phyloP scores from a whole-genome alignment of 257 asterid genomes.

The Leptodermis oblonga region DNA sequence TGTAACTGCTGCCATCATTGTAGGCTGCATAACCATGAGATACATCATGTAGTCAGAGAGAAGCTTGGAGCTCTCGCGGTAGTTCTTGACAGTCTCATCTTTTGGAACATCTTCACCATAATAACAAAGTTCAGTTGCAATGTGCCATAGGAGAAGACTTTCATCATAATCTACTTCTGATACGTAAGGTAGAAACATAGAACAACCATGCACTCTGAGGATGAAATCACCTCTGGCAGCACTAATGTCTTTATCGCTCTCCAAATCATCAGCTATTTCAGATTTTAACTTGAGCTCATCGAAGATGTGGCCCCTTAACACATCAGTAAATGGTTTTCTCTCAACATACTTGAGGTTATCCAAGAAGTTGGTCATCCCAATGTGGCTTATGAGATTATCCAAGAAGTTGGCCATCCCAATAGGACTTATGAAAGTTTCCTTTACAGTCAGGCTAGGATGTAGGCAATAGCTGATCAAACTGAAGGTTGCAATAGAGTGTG shows the following conservation, averaged over 20 bases:
- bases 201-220: constrained; percentile 22
- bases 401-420: constrained; percentile 26
- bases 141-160: constrained; percentile 50
- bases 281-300: constrained; percentile 31
- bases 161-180: constrained; percentile 40
- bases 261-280: constrained; percentile 27
- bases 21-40: constrained; percentile 52
- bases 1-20: constrained; percentile 47
- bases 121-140: constrained; percentile 57
- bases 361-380: constrained; percentile 26
- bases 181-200: constrained; percentile 22
- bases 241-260: constrained; percentile 37
- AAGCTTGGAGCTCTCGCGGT: constrained; percentile 30
- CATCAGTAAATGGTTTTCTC: constrained; percentile 4
- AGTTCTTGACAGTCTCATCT: neutral
- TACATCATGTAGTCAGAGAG: constrained; percentile 59
- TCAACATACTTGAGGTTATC: constrained; percentile 20
- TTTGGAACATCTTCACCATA: neutral
- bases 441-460: constrained; percentile 15
- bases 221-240: constrained; percentile 46
- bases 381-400: constrained; percentile 12
- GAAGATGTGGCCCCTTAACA: constrained; percentile 35
- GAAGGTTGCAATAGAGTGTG: constrained; percentile 27
- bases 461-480: constrained; percentile 34
- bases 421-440: constrained; percentile 17